Evolutionary conservation across 495 filamentous ascomycete genomes (phyloP), one percentile per base, ranked within the genome.

Genomic region (Penicillium desertorum): DNA sequence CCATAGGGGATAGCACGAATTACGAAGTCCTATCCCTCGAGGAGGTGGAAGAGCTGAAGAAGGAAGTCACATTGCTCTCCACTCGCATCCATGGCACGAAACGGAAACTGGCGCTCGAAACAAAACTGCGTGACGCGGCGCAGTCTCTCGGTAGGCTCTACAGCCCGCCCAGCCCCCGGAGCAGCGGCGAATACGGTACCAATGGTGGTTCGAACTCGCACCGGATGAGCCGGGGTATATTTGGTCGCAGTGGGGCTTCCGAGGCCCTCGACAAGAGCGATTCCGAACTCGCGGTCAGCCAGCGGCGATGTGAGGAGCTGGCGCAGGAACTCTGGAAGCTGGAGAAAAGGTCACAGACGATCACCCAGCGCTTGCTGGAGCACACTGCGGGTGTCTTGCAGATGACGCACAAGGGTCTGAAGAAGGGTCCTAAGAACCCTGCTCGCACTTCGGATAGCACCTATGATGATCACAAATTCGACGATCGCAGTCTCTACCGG

Each of bases 341-440:
- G 52, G 89, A 96, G 67, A 85, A 86, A 57, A 78, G 88, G 49
- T 72, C 83, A 32, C 84, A 90, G 64, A 83, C 86, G 43, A 82
- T 90, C 16, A 86, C 93, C 51, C 82, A 75, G 57, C 79, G 83
- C 43, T 71, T 97, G 54, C 70, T 97, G n/a, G 83, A 92, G 66
- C 94, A 98, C 70, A 96, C 91, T 1, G 91, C 94, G 29, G 94
- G 88, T 36, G 88, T 98, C 29, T 72, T 97, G 61, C 90, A 96
- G 64, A 81, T 94, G 78, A 91, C 90, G 16, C 91, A 97, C 66
- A 86, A 86, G 59, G 81, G 83, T 14, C 54, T 79, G 57, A 82
- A 81, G 57, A 80, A 83, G 57, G 71, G 76, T 36, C 58, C 65
- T 0, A 74, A 74, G 50, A 71, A 68, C 57, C 57, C 59, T 39